Conservation (phyloP, 768 basidiomycete genomes). For the Obba rivulosa region DNA sequence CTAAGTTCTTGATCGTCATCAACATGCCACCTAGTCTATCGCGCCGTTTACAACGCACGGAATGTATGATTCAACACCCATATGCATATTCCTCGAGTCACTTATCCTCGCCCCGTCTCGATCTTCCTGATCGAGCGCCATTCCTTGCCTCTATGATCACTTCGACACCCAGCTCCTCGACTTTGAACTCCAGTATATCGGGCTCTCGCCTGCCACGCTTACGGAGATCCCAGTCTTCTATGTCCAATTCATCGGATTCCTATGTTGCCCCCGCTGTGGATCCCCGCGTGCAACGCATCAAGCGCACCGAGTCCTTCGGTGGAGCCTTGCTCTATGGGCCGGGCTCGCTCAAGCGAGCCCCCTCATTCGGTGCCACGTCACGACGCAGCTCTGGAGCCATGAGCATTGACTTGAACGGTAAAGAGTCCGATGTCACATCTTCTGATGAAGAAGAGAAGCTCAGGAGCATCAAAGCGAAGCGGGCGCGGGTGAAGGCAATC, state of each 20-base stretch:
- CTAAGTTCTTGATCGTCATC: conserved; percentile 7
- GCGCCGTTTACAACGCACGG: conserved; percentile 60
- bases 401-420: conserved; percentile 22
- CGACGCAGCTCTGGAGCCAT: conserved; percentile 23
- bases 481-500: conserved; percentile 39
- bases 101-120: conserved; percentile 27
- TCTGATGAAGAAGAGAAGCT: conserved; percentile 76
- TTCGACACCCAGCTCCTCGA: conserved; percentile 62
- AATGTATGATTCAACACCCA: conserved; percentile 57
- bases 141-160: conserved; percentile 28
- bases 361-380: conserved; percentile 43
- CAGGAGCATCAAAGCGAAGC: conserved; percentile 57
- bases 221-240: conserved; percentile 31
- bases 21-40: conserved; percentile 44
- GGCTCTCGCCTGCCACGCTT: conserved; percentile 20
- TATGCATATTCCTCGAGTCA: conserved; percentile 44
- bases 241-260: conserved; percentile 37
- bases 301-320: conserved; percentile 43
- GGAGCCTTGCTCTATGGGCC: conserved; percentile 23
- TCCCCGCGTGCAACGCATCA: conserved; percentile 47
- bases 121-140: conserved; percentile 31
- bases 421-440: conserved; percentile 31
- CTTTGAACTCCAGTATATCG: conserved; percentile 42
- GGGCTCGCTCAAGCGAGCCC: conserved; percentile 45
- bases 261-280: conserved; percentile 26